phyloP scores from a whole-genome alignment of 2,329 filamentous ascomycete genomes.

The Ophiocordyceps camponoti-rufipedis region DNA sequence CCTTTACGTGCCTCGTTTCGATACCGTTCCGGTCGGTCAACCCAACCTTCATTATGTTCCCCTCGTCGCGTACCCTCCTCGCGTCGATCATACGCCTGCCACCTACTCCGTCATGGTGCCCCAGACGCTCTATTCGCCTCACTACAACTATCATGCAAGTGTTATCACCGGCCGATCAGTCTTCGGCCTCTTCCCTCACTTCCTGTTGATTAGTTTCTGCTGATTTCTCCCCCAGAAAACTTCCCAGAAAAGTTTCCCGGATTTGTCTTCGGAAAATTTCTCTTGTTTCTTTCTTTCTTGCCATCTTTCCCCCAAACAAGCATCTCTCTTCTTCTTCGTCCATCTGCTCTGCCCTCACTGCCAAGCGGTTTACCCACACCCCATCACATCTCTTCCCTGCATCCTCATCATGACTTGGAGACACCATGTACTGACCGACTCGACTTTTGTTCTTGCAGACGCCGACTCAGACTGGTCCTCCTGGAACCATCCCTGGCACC shows the following conservation, averaged over 20 bases:
- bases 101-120: slow-evolving; percentile 13
- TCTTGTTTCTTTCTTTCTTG: no score
- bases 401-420: no score
- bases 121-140: slow-evolving; percentile 13
- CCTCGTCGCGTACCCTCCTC: slow-evolving; percentile 1
- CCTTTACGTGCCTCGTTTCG: slow-evolving; percentile 35
- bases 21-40: slow-evolving; percentile 18
- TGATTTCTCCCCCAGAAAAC: background rate
- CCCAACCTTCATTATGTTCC: slow-evolving; percentile 2
- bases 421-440: no score
- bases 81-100: slow-evolving; percentile 9
- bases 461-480: no score
- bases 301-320: no score
- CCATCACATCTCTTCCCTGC: no score
- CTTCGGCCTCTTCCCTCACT: background rate
- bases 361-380: no score
- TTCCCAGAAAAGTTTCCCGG: no score
- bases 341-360: no score
- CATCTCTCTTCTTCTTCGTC: no score
- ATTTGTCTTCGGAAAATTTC: no score
- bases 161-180: background rate
- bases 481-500: slow-evolving; percentile 6
- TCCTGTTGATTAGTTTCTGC: background rate
- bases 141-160: slow-evolving; percentile 23
- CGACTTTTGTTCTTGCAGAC: no score